Base-by-base conservation (phyloP, 441 rosid species). In the Adansonia grandidieri region DNA sequence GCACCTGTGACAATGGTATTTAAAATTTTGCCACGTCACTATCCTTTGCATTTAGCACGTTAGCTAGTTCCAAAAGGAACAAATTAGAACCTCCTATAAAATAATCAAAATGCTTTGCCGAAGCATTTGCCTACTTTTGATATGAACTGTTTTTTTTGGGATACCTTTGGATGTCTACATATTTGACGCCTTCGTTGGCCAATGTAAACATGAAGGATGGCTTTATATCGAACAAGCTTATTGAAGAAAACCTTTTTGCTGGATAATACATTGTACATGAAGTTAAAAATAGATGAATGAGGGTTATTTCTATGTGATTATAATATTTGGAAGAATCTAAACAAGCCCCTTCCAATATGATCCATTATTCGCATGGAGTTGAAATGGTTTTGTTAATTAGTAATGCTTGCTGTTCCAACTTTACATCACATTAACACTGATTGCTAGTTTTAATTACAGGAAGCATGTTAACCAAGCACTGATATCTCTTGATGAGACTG, bases 401-500 rank as follows among this genome's bases (percentile, higher is more conserved):
- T 44, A 17, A 44, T 17, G 24, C 32, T 66, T 44, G 15, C 40
- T 10, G 73, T 20, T 68, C 5, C 56, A 20, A 47, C 73, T 47
- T 68, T 5, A 20, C 37, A 22, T 77, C 4, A 5, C 4, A 22
- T 4, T 11, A 50, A 9, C 9, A 42, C 15, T 80, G 45, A 77
- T 24, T 40, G 13, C 66, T 50, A 6, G 24, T 11, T 64, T 72
- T 77, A 74, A 76, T 79, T 19, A 11, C 89, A 90, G 93, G 86
- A 88, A 86, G 78, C 80, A 60, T n/a, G 70, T 82, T n/a, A 56
- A 40, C 44, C 83, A 82, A 68, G 72, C 63, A 40, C 87, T 88
- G 0, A 66, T 84, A 13, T 80, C 62, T 66, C 85, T 85, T 58
- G 91, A 88, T 9, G 92, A 84, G 75, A 82, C 67, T 2, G 91